Evolutionary conservation across 2,329 filamentous ascomycete species (phyloP).

Genomic region (Orbilia quercus): DNA sequence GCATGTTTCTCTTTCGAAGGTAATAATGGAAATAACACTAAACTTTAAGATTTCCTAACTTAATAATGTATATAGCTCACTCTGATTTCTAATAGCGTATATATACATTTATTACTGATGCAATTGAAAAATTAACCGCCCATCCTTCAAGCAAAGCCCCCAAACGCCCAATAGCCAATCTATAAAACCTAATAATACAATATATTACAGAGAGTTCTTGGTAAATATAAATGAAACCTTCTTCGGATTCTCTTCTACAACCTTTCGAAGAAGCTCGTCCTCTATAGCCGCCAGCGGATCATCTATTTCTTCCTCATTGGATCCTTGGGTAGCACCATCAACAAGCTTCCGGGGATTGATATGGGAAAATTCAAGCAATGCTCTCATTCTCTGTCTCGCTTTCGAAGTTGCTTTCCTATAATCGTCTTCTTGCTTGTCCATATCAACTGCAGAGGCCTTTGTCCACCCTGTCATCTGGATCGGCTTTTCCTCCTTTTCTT

Average conservation of each 20-base stretch:
- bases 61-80: too few species aligned
- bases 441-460: constrained; percentile 60
- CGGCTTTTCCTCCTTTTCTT: constrained; percentile 61
- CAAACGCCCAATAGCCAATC: too few species aligned
- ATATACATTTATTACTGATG: too few species aligned
- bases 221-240: constrained; percentile 60
- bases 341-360: constrained; percentile 58
- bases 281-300: constrained; percentile 62
- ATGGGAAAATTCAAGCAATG: constrained; percentile 56
- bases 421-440: constrained; percentile 61
- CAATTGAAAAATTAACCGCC: too few species aligned
- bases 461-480: constrained; percentile 58
- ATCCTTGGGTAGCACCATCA: constrained; percentile 1
- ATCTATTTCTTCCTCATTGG: constrained; percentile 59
- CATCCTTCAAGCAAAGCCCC: too few species aligned
- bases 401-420: constrained; percentile 49
- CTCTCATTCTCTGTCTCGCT: constrained; percentile 43
- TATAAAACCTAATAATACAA: too few species aligned
- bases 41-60: too few species aligned
- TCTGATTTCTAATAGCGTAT: too few species aligned
- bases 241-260: constrained; percentile 65
- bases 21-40: too few species aligned
- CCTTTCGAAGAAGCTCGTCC: constrained; percentile 67
- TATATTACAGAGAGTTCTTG: constrained; percentile 49
- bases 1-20: too few species aligned